phyloP scores from a whole-genome alignment of 768 basidiomycete species.

The Pisolithus marmoratus region DNA sequence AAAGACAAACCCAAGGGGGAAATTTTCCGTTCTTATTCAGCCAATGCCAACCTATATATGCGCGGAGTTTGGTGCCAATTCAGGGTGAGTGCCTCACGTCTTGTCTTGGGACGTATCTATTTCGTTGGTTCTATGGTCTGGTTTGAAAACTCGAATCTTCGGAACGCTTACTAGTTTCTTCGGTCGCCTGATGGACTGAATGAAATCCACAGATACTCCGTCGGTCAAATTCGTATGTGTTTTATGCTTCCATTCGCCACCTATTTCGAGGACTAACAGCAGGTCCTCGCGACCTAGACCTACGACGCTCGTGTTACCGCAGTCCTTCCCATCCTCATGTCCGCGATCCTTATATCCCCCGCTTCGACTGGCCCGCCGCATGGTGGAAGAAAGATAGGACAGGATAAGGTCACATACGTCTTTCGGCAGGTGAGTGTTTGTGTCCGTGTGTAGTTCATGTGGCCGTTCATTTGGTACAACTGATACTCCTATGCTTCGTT shows the following conservation, averaged over 20 bases:
- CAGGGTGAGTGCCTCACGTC: slow-evolving; percentile 46
- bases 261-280: neutral
- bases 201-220: slow-evolving; percentile 61
- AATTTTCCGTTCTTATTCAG: slow-evolving; percentile 84
- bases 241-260: neutral
- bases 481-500: too few relatives aligned
- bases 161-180: too few relatives aligned
- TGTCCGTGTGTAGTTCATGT: too few relatives aligned
- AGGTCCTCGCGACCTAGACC: slow-evolving; percentile 38
- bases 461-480: too few relatives aligned
- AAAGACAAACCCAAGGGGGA: slow-evolving; percentile 82
- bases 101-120: neutral
- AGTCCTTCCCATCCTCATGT: slow-evolving; percentile 81
- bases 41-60: slow-evolving; percentile 91
- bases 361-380: slow-evolving; percentile 64
- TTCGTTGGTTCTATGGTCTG: too few relatives aligned
- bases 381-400: slow-evolving; percentile 67
- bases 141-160: too few relatives aligned
- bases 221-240: slow-evolving; percentile 74
- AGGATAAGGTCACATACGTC: slow-evolving; percentile 65
- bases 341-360: slow-evolving; percentile 76
- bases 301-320: slow-evolving; percentile 77
- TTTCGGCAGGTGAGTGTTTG: slow-evolving; percentile 62
- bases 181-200: neutral
- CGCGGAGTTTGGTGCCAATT: slow-evolving; percentile 69